Conservation (phyloP, 1,284 basidiomycete species). For the Cryptococcus maquisensis region DNA sequence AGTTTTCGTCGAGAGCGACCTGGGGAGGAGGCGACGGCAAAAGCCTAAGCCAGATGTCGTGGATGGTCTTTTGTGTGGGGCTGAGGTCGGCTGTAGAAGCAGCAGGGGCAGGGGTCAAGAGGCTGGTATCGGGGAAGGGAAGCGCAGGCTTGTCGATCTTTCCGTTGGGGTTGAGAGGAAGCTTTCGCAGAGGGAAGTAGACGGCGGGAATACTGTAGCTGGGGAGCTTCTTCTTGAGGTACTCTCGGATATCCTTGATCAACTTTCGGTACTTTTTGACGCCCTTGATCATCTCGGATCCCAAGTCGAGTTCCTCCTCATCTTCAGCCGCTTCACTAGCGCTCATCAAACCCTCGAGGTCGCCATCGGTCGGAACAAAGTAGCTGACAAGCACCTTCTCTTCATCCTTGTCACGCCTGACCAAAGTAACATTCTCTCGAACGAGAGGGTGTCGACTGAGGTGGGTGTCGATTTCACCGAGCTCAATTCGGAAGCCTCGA, state of each 20-base stretch:
- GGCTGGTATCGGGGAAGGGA: conserved; percentile 96
- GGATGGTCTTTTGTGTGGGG: conserved; percentile 75
- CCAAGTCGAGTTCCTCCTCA: conserved; percentile 50
- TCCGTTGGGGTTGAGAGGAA: conserved; percentile 98
- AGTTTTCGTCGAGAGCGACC: conserved; percentile 86
- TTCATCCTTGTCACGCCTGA: conserved; percentile 96
- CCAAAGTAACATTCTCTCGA: conserved; percentile 94
- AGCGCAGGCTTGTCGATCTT: conserved; percentile 98
- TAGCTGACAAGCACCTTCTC: conserved; percentile 99
- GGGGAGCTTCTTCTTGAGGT: conserved; percentile 95
- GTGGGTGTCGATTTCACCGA: conserved; percentile 97
- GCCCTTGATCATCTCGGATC: conserved; percentile 60
- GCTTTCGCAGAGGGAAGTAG: conserved; percentile 87
- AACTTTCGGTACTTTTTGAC: conserved; percentile 77
- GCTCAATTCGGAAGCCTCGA: conserved; percentile 96
- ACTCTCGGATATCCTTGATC: conserved; percentile 90
- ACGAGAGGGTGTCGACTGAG: conserved; percentile 90
- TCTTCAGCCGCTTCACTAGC: conserved; percentile 59
- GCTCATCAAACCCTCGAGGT: conserved; percentile 70
- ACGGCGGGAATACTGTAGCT: conserved; percentile 90
- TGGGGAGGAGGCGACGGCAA: conserved; percentile 75
- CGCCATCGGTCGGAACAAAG: conserved; percentile 81
- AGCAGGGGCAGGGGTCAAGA: conserved; percentile 54
- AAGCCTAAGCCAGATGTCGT: conserved; percentile 75
- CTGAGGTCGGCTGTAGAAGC: conserved; percentile 49